Evolutionary conservation across 2,329 filamentous ascomycete species (phyloP).

Genomic region (Trematosphaeria pertusa): DNA sequence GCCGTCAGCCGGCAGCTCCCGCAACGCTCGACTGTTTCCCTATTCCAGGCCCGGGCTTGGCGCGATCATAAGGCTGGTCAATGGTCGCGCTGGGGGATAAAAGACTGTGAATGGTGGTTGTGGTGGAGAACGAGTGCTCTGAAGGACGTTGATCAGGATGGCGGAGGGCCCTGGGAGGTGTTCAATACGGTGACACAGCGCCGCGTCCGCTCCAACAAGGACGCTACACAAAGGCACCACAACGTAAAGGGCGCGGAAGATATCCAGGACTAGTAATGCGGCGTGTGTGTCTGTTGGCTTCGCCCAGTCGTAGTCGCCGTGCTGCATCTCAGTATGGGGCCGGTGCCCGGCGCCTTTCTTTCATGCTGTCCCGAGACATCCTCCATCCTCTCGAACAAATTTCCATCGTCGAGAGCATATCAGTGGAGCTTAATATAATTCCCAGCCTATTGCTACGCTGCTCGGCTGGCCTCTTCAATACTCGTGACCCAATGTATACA

Average conservation of each 20-base stretch:
- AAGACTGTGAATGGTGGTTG: too few relatives aligned
- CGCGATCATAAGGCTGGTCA: slow-evolving; percentile 5
- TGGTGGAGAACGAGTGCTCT: too few relatives aligned
- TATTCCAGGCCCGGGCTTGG: slow-evolving; percentile 22
- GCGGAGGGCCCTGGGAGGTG: too few relatives aligned
- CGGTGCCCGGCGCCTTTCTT: not conserved
- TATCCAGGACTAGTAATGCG: too few relatives aligned
- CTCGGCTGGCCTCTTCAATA: not conserved
- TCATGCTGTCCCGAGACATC: not conserved
- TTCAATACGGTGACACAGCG: too few relatives aligned
- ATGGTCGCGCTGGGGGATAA: too few relatives aligned
- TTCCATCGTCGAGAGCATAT: not conserved
- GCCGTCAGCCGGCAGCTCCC: slow-evolving; percentile 18
- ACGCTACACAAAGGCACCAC: too few relatives aligned
- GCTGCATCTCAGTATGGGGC: not conserved
- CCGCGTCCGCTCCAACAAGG: too few relatives aligned
- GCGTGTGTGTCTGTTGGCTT: slow-evolving; percentile 3
- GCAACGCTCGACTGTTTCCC: slow-evolving; percentile 21
- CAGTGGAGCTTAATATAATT: not conserved
- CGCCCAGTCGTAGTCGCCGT: slow-evolving; percentile 1
- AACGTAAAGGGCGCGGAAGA: too few relatives aligned
- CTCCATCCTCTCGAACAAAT: not conserved
- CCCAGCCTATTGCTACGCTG: not conserved
- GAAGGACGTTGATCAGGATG: too few relatives aligned
- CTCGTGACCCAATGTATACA: not conserved